Percentiles rank a stretch among this genome's conserved stretches.
Evolutionary conservation across 2,329 filamentous ascomycete genomes (phyloP).

Genomic region (Septoria petroselini): DNA sequence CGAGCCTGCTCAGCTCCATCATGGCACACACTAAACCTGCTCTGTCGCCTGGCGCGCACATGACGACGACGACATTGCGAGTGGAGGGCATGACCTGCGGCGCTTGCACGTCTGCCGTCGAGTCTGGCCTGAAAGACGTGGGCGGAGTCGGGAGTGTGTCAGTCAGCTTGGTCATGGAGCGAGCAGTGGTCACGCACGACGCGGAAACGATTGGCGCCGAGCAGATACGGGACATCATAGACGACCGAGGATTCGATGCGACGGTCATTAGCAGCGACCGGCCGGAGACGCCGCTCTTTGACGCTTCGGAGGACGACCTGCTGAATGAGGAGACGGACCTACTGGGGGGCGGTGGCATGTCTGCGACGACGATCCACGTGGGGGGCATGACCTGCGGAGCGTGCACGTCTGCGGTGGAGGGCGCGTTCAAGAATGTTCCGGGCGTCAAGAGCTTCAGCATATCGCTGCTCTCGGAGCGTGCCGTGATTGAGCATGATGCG

Average conservation of each 20-base stretch:
- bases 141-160: conserved; percentile 82
- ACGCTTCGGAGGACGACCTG: conserved; percentile 24
- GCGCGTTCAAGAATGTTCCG: conserved; percentile 76
- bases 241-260: conserved; percentile 89
- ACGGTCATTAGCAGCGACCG: conserved; percentile 46
- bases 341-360: conserved; percentile 62
- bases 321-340: conserved; percentile 24
- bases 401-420: conserved; percentile 93
- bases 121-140: conserved; percentile 79
- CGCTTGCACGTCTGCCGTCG: conserved; percentile 88
- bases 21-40: conserved; percentile 2
- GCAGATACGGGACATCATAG: conserved; percentile 76
- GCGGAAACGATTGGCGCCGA: conserved; percentile 70
- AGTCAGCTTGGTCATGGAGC: conserved; percentile 91
- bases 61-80: conserved; percentile 89
- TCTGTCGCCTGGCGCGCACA: conserved; percentile 40
- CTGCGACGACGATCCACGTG: conserved; percentile 85
- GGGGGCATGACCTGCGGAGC: conserved; percentile 87
- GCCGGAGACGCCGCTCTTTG: conserved; percentile 28
- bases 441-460: conserved; percentile 86
- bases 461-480: conserved; percentile 90
- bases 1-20: background rate
- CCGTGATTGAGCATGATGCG: conserved; percentile 88
- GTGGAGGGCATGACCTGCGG: conserved; percentile 87
- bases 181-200: conserved; percentile 88